These are phyloP conservation scores for Jatropha podagrica DNA, from an alignment of 441 rosid genomes.

Conservation along the genomic window DNA sequence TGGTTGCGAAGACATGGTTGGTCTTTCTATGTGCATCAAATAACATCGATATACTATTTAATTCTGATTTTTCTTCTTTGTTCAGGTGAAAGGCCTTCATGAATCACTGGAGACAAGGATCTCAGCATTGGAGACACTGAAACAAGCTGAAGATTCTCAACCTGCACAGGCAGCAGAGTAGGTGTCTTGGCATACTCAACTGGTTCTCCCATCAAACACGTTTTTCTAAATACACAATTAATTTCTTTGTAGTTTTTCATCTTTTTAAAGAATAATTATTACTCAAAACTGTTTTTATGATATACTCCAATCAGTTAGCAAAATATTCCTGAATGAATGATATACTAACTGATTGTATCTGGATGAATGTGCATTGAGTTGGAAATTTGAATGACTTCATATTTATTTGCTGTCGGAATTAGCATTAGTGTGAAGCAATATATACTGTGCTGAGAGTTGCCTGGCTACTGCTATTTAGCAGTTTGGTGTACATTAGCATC, in stretches of 20 bases:
- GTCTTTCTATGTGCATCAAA: not conserved
- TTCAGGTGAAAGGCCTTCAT: constrained; percentile 54
- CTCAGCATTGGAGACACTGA: constrained; percentile 61
- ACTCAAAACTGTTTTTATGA: constrained; percentile 14
- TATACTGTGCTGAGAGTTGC: too few relatives aligned
- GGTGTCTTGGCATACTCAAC: constrained; percentile 19
- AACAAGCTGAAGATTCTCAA: constrained; percentile 55
- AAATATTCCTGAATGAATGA: constrained; percentile 4
- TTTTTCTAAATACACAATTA: constrained; percentile 12
- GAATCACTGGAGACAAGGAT: constrained; percentile 63
- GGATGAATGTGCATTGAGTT: not conserved
- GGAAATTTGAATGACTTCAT: not conserved
- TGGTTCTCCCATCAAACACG: constrained; percentile 12
- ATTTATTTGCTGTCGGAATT: not conserved
- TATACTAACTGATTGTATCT: not conserved
- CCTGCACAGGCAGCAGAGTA: constrained; percentile 55
- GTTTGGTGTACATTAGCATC: too few relatives aligned
- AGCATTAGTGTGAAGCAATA: too few relatives aligned
- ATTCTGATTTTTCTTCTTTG: not conserved
- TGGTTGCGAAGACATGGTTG: not conserved
- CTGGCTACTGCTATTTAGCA: too few relatives aligned
- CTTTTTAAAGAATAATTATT: constrained; percentile 33
- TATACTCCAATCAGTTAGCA: constrained; percentile 9
- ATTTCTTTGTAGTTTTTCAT: constrained; percentile 9
- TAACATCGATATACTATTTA: not conserved